Evolutionary conservation across 495 filamentous ascomycete genomes (phyloP), one percentile per base, ranked within the genome.

Genomic region (Articulospora tetracladia): DNA sequence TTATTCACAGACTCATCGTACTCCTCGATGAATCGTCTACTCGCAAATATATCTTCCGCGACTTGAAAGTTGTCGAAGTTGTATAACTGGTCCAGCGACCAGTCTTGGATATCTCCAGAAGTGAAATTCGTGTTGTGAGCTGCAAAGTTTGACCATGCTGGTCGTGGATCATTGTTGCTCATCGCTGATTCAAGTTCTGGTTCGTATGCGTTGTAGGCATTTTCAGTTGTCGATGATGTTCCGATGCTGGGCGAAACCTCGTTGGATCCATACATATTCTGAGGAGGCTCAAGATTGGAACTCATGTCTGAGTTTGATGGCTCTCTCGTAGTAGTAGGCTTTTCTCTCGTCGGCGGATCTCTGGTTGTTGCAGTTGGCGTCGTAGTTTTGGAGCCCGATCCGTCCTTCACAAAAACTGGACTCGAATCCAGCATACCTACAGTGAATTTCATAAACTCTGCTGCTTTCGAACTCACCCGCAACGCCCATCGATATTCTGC

Each of bases 401-500:
- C 32, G 12, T 59, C 56, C 30, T 64, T 67, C 27, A 63, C 13
- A 34, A 67, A 67, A 3, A 67, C 65, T 8, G 57, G 53, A 41
- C 58, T 61, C 0, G 65, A 30, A 59, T 67, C 65, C 25, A 67
- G 52, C 58, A 67, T 61, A 7, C 60, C 65, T 4, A 67, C 65
- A 3, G 65, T 67, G 46, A 67, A 67, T 59, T 67, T 67, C 65
- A 67, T 67, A 20, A 67, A 67, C 26, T 67, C 65, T n/a, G 65
- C 92, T 46, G 88, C 86, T 67, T 92, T 90, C 60, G 83, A 84
- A 73, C 86, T 91, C 36, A 97, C 93, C 46, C 86, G 86, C 64
- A 98, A 77, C 1, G 92, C 96, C 94, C 94, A 98, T 56, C 91
- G 79, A 69, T 96, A 97, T 75, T 98, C 94, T 59, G 84, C 84